phyloP scores from a whole-genome alignment of 208 protist genomes.

The Leishmania mexicana region DNA sequence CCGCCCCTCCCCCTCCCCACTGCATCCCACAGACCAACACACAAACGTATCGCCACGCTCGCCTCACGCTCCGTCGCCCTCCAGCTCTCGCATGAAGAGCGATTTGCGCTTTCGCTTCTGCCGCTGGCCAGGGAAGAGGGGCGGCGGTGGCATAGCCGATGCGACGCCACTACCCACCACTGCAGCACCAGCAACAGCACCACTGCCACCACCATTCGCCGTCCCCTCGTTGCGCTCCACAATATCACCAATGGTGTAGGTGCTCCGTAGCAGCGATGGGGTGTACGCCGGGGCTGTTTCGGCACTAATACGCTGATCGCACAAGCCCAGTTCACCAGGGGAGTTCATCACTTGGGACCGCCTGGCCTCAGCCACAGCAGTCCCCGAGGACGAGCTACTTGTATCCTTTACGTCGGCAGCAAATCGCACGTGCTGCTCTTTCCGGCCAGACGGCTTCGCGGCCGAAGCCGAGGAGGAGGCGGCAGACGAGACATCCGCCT shows the following conservation, averaged over 20 bases:
- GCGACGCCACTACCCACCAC: not conserved
- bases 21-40: not conserved
- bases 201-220: not conserved
- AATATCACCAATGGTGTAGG: constrained; percentile 51
- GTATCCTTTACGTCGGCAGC: not conserved
- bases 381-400: too few relatives aligned
- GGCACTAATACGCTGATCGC: not conserved
- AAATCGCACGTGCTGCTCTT: constrained; percentile 42
- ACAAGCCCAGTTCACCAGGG: constrained; percentile 3
- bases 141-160: not conserved
- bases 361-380: not conserved
- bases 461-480: constrained; percentile 4
- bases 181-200: not conserved
- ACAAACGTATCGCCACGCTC: not conserved
- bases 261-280: constrained; percentile 19
- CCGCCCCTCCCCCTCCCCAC: not conserved
- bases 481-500: not conserved
- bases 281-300: not conserved
- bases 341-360: not conserved
- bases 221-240: constrained; percentile 38
- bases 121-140: constrained; percentile 7
- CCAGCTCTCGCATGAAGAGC: constrained; percentile 48
- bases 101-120: constrained; percentile 55
- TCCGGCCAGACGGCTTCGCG: constrained; percentile 1
- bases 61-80: constrained; percentile 17